These are phyloP conservation scores for cucumber (Cucumis sativus) DNA, from an alignment of 306 rosid species.

Conservation along the genomic window DNA sequence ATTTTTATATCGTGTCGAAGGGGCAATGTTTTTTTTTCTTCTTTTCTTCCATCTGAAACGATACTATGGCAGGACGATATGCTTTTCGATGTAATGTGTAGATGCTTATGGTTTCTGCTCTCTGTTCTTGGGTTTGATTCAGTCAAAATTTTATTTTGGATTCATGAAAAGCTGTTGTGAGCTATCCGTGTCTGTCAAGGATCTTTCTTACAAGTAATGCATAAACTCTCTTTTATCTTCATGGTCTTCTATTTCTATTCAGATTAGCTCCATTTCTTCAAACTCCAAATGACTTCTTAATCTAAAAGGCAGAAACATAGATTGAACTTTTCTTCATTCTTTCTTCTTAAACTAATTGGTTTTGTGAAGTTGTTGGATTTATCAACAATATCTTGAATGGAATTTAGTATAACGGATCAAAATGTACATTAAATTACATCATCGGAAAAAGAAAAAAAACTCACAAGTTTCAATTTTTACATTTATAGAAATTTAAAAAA, in stretches of 20 bases:
- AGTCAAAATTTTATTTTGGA: neutral
- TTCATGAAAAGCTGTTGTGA: constrained; percentile 2
- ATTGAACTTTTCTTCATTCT: neutral
- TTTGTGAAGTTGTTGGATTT: neutral
- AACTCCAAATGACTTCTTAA: neutral
- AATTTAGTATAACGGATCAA: too few species aligned
- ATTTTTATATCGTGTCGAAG: neutral
- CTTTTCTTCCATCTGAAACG: neutral
- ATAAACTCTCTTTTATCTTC: neutral
- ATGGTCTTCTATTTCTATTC: neutral
- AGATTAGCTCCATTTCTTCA: neutral
- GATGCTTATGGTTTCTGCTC: constrained; percentile 3
- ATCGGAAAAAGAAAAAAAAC: too few species aligned
- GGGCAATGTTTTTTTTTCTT: neutral
- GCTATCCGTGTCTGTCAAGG: constrained; percentile 3
- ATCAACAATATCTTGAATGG: neutral
- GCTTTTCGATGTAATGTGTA: constrained; percentile 1
- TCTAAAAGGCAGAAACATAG: neutral
- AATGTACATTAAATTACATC: too few species aligned
- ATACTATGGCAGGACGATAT: neutral
- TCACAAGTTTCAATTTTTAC: too few species aligned
- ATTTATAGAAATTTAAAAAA: too few species aligned
- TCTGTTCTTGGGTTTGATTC: neutral
- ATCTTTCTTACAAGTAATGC: constrained; percentile 6
- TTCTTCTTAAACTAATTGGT: neutral